Evolutionary conservation across 1,284 basidiomycete genomes (phyloP).

Genomic region (Ceratobasidium sp.): DNA sequence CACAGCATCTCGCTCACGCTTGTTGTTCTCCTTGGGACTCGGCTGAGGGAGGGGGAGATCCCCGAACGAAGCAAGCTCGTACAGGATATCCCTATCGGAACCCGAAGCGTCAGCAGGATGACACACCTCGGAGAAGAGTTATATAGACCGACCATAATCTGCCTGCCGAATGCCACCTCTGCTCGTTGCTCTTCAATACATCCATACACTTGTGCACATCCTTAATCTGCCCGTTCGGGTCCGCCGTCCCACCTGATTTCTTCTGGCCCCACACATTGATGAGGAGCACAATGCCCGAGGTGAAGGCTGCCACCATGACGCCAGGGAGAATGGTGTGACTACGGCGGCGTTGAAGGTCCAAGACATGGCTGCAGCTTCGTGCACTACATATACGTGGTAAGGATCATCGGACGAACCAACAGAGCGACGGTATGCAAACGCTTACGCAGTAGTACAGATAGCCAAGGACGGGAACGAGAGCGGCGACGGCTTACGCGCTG

Average conservation of each 20-base stretch:
- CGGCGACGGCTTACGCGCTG: slow-evolving; percentile 63
- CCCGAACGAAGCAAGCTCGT: slow-evolving; percentile 72
- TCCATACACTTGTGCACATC: slow-evolving; percentile 78
- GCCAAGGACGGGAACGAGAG: slow-evolving; percentile 77
- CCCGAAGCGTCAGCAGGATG: slow-evolving; percentile 25
- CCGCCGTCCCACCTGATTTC: slow-evolving; percentile 64
- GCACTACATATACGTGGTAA: slow-evolving; percentile 54
- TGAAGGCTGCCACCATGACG: slow-evolving; percentile 60
- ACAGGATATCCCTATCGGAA: slow-evolving; percentile 69
- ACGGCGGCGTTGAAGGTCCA: slow-evolving; percentile 64
- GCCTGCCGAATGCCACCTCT: slow-evolving; percentile 63
- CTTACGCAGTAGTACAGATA: slow-evolving; percentile 79
- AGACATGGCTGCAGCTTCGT: slow-evolving; percentile 77
- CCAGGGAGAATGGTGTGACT: slow-evolving; percentile 45
- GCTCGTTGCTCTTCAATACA: slow-evolving; percentile 65
- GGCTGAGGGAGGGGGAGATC: slow-evolving; percentile 69
- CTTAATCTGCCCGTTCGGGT: slow-evolving; percentile 69
- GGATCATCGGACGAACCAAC: background rate
- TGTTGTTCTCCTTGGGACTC: slow-evolving; percentile 59
- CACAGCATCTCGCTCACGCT: slow-evolving; percentile 70
- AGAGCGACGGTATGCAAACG: background rate
- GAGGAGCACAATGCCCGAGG: slow-evolving; percentile 72
- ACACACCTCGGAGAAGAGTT: slow-evolving; percentile 24
- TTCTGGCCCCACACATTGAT: slow-evolving; percentile 79
- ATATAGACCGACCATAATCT: slow-evolving; percentile 56